Evolutionary conservation across 371 early-diverging fungal species (phyloP).

Genomic region (Mortierella sp.): DNA sequence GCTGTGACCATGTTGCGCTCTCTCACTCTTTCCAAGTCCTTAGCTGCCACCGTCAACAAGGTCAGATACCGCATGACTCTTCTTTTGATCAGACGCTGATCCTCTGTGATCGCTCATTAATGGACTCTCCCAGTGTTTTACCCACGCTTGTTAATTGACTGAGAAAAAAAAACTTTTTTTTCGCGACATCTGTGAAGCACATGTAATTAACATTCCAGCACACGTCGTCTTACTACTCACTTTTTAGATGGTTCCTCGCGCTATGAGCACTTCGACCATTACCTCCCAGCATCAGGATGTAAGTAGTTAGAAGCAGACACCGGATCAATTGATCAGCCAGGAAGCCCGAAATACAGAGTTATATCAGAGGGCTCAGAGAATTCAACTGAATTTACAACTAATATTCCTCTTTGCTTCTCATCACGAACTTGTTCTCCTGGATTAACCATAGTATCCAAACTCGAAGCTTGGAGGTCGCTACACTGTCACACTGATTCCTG

Average conservation of each 20-base stretch:
- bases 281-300: slow-evolving; percentile 50
- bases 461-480: slow-evolving; percentile 89
- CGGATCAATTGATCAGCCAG: slow-evolving; percentile 12
- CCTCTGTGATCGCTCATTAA: not conserved
- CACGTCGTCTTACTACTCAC: not conserved
- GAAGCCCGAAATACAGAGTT: not conserved
- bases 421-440: not conserved
- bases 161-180: not conserved
- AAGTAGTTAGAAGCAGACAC: slow-evolving; percentile 28
- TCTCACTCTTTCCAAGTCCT: slow-evolving; percentile 40
- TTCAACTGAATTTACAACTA: not conserved
- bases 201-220: not conserved
- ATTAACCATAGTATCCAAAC: slow-evolving; percentile 27
- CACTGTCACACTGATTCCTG: slow-evolving; percentile 97
- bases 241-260: slow-evolving; percentile 53
- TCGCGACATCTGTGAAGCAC: slow-evolving; percentile 5
- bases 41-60: slow-evolving; percentile 41
- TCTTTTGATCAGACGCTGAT: slow-evolving; percentile 5
- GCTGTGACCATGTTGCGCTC: slow-evolving; percentile 49
- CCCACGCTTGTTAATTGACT: not conserved
- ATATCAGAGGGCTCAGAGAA: slow-evolving; percentile 9
- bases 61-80: slow-evolving; percentile 11
- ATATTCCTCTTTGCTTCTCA: not conserved
- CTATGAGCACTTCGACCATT: slow-evolving; percentile 52
- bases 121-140: not conserved